Evolutionary conservation across 2,329 filamentous ascomycete species (phyloP).

Genomic region (Penicillium sp.): DNA sequence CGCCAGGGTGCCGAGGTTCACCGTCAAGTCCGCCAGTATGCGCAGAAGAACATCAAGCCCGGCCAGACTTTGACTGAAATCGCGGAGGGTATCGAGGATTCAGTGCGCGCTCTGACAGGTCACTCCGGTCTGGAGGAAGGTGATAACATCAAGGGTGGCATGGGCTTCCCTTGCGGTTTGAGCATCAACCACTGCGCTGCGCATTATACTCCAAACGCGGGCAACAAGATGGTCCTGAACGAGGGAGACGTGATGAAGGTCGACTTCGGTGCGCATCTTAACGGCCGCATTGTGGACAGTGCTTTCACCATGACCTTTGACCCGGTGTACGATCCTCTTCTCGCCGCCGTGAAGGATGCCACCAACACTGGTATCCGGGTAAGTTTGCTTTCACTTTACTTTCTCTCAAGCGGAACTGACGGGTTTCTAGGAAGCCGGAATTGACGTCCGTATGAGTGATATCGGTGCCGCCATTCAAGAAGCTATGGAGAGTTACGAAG

Average conservation of each 20-base stretch:
- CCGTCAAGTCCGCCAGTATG: constrained; percentile 80
- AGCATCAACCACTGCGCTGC: constrained; percentile 83
- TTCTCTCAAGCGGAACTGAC: constrained; percentile 9
- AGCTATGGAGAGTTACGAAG: constrained; percentile 89
- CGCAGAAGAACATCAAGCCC: constrained; percentile 74
- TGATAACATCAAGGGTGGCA: constrained; percentile 72
- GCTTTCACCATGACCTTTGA: constrained; percentile 69
- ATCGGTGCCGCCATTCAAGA: constrained; percentile 83
- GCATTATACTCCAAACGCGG: constrained; percentile 83
- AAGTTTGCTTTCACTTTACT: constrained; percentile 18
- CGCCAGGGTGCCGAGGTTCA: constrained; percentile 85
- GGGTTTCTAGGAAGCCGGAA: constrained; percentile 71
- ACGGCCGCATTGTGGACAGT: constrained; percentile 68
- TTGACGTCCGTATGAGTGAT: constrained; percentile 84
- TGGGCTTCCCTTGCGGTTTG: constrained; percentile 83
- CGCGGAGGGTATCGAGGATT: constrained; percentile 81
- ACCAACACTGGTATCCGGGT: constrained; percentile 72
- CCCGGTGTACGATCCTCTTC: constrained; percentile 65
- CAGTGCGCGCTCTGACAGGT: constrained; percentile 72
- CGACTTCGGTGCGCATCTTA: constrained; percentile 69
- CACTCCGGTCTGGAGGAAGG: constrained; percentile 75
- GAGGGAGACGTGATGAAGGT: constrained; percentile 71
- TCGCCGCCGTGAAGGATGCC: constrained; percentile 64
- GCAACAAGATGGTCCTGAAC: constrained; percentile 70
- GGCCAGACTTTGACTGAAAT: constrained; percentile 78